Evolutionary conservation across 78 protist species (phyloP).

Genomic region (Dictyostelium discoideum): dicty_2.7 NC_007089.4:1683001-1683500

Average conservation of each 20-base stretch:
- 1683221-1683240: background rate
- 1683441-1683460: background rate
- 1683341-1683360: background rate
- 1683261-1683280: background rate
- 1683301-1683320: constrained; percentile 80
- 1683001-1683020: constrained; percentile 96
- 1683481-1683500: too few species aligned
- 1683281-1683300: constrained; percentile 54
- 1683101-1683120: constrained; percentile 85
- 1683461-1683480: too few species aligned
- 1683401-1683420: background rate
- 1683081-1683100: constrained; percentile 83
- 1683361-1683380: background rate
- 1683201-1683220: background rate
- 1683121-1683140: too few species aligned
- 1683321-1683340: constrained; percentile 56
- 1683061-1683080: constrained; percentile 83
- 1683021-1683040: constrained; percentile 99
- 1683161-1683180: too few species aligned
- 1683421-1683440: background rate
- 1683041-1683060: constrained; percentile 99
- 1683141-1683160: too few species aligned
- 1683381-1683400: background rate
- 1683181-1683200: background rate
- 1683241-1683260: background rate